Base-by-base conservation (phyloP, 495 filamentous ascomycete genomes). In the Aspergillus homomorphus region DNA sequence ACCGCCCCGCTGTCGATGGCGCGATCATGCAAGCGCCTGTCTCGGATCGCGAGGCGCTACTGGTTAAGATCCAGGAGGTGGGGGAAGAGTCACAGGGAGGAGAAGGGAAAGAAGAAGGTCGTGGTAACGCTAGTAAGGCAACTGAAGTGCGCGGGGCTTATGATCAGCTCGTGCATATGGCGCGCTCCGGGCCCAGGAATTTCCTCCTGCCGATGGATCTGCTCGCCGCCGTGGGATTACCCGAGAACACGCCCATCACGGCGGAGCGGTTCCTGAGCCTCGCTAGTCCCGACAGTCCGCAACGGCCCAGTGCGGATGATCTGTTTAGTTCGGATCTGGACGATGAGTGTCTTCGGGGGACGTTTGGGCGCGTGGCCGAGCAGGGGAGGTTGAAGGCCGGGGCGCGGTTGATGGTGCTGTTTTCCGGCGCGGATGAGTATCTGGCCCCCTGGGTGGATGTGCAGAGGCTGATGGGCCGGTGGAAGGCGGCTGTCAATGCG, bases 1-100 rank as follows among this genome's bases (percentile, higher is more conserved):
- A 54, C 4, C 71, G 74, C n/a, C 77, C 78, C 2, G 62, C 61
- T 0, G 77, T 97, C 22, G 85, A 96, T 54, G 93, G 90, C 46
- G 87, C 84, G 33, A 88, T 98, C 41, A 74, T 97, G 52, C 92
- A 96, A 67, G 93, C 88, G 0, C 84, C 87, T 14, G 85, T 89
- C 10, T 89, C 84, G 42, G 93, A 97, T 68, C 81, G 92, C 42
- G 89, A 96, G 67, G 82, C 78, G 0, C 59, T 92, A 18, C 26
- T 71, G 66, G 57, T 56, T 58, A 45, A 45, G 24, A 33, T 75
- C 4, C 56, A 68, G 42, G 45, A 66, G 44, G 64, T 55, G 15
- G 48, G 60, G n/a, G n/a, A n/a, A n/a, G n/a, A n/a, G n/a, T n/a
- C n/a, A n/a, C n/a, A n/a, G n/a, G n/a, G n/a, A n/a, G n/a, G n/a